phyloP scores from a whole-genome alignment of 306 rosid species.

The Albizia julibrissin region DNA sequence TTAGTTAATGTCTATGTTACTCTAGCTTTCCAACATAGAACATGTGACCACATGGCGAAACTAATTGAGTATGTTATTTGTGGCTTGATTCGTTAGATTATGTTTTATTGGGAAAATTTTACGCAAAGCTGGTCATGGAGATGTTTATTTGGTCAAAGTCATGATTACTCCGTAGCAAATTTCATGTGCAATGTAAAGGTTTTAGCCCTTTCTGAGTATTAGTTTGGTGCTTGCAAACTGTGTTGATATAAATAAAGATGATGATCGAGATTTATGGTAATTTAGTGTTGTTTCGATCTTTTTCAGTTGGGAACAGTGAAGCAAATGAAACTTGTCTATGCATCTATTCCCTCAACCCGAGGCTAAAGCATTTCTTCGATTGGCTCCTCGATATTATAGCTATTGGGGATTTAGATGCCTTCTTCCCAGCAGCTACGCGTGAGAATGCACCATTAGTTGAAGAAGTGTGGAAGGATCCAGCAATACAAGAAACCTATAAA shows the following conservation, averaged over 20 bases:
- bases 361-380: constrained; percentile 93
- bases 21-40: not conserved
- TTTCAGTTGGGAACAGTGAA: constrained; percentile 60
- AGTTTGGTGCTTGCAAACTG: not conserved
- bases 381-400: constrained; percentile 98
- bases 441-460: constrained; percentile 99
- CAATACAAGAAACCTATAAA: constrained; percentile 87
- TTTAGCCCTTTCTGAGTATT: constrained; percentile 13
- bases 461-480: constrained; percentile 97
- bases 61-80: not conserved
- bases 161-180: not conserved
- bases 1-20: constrained; percentile 3
- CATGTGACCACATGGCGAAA: not conserved
- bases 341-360: constrained; percentile 88
- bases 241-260: not conserved
- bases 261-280: not conserved
- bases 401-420: constrained; percentile 96
- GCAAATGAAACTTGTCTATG: constrained; percentile 47
- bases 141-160: not conserved
- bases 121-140: not conserved
- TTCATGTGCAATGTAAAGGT: not conserved
- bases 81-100: not conserved
- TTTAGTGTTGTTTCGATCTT: constrained; percentile 22
- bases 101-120: not conserved
- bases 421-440: constrained; percentile 98